These are phyloP conservation scores for Leonotis leonurus DNA, from an alignment of 257 asterid species.

Conservation along the genomic window DNA sequence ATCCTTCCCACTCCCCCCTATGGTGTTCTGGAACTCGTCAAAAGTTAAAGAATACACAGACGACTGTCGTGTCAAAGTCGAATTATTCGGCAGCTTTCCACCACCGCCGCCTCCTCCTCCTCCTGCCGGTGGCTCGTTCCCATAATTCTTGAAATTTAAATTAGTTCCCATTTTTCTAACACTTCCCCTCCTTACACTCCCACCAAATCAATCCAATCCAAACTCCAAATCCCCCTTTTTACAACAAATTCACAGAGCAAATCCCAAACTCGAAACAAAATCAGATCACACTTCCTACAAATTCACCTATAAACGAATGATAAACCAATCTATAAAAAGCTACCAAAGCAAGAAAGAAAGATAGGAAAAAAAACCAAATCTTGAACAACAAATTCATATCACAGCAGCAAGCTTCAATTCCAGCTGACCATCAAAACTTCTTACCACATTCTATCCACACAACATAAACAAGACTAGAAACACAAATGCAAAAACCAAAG, in stretches of 20 bases:
- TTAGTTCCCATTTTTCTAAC: conserved; percentile 54
- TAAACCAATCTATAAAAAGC: not conserved
- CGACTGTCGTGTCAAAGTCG: conserved; percentile 52
- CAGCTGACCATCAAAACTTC: not conserved
- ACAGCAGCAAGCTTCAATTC: not conserved
- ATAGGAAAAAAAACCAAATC: no score
- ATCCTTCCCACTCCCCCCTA: conserved; percentile 66
- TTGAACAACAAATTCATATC: not conserved
- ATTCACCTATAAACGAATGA: conserved; percentile 10
- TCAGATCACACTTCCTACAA: conserved; percentile 1
- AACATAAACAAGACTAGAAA: not conserved
- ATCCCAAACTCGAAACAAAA: conserved; percentile 7
- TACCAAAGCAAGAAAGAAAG: not conserved
- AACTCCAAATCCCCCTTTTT: conserved; percentile 10
- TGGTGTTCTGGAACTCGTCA: conserved; percentile 74
- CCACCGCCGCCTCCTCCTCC: conserved; percentile 31
- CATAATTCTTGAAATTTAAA: conserved; percentile 64
- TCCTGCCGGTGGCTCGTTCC: conserved; percentile 24
- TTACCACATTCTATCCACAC: conserved; percentile 11
- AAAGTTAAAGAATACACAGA: conserved; percentile 85
- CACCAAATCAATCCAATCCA: conserved; percentile 16
- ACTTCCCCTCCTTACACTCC: not conserved
- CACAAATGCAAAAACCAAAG: not conserved
- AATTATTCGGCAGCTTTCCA: conserved; percentile 33
- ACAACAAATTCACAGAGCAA: conserved; percentile 21